These are phyloP conservation scores for Prunus fruticosa DNA, from an alignment of 306 rosid species.

Conservation along the genomic window DNA sequence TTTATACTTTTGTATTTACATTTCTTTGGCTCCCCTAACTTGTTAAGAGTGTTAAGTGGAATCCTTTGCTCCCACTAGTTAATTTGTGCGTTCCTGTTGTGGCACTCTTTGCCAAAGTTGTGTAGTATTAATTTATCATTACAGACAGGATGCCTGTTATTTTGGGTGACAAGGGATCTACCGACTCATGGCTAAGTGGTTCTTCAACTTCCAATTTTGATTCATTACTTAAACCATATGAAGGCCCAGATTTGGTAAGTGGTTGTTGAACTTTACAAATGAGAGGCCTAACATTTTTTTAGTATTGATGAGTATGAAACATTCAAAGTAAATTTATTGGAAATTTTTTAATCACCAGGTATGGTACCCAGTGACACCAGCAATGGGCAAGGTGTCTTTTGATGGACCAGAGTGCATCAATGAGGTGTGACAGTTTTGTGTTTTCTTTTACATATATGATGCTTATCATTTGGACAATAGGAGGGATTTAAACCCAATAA, in stretches of 20 bases:
- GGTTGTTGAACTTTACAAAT: slow-evolving; percentile 10
- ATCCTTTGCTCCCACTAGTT: background rate
- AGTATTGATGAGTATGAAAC: background rate
- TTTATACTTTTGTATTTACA: background rate
- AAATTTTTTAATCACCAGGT: slow-evolving; percentile 36
- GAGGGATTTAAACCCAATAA: background rate
- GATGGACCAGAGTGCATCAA: slow-evolving; percentile 82
- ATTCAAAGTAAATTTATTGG: background rate
- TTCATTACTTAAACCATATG: slow-evolving; percentile 65
- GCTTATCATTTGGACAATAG: background rate
- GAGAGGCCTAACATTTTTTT: background rate
- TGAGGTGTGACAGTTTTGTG: slow-evolving; percentile 49
- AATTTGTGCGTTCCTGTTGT: background rate
- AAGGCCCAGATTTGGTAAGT: slow-evolving; percentile 75
- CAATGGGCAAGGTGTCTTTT: slow-evolving; percentile 83
- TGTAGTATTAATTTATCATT: slow-evolving; percentile 17
- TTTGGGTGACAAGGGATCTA: slow-evolving; percentile 67
- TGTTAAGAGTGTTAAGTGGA: slow-evolving; percentile 6
- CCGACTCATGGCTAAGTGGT: slow-evolving; percentile 65
- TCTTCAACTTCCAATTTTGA: slow-evolving; percentile 49
- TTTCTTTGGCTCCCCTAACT: background rate
- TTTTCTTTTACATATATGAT: background rate
- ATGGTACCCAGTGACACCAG: slow-evolving; percentile 84
- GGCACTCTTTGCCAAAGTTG: slow-evolving; percentile 17
- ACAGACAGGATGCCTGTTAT: slow-evolving; percentile 94